These are phyloP conservation scores for Orychophragmus violaceus DNA, from an alignment of 345 rosid genomes.

Conservation along the genomic window DNA sequence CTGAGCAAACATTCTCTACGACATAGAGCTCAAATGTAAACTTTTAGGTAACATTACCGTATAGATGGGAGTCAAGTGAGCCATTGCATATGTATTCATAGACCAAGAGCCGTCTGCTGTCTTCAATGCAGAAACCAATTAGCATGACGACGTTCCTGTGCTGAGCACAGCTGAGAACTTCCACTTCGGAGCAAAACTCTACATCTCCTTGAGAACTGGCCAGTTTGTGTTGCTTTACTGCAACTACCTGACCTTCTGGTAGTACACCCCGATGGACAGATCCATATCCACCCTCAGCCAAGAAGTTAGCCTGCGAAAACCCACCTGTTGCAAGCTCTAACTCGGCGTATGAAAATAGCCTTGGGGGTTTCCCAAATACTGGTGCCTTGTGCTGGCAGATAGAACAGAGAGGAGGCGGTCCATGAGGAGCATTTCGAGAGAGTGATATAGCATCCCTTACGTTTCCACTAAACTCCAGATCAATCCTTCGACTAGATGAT, in stretches of 20 bases:
- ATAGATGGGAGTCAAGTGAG: slow-evolving; percentile 86
- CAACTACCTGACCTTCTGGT: slow-evolving; percentile 98
- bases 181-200: slow-evolving; percentile 99
- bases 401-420: slow-evolving; percentile 96
- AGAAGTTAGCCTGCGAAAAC: slow-evolving; percentile 89
- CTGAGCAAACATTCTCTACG: slow-evolving; percentile 4
- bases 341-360: slow-evolving; percentile 89
- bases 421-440: slow-evolving; percentile 71
- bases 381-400: slow-evolving; percentile 97
- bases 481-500: slow-evolving; percentile 43
- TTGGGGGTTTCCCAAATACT: slow-evolving; percentile 93
- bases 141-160: slow-evolving; percentile 96
- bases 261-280: slow-evolving; percentile 95
- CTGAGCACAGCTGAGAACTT: slow-evolving; percentile 98
- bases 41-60: slow-evolving; percentile 44
- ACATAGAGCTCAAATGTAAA: not conserved
- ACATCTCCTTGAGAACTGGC: slow-evolving; percentile 99
- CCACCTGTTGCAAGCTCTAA: slow-evolving; percentile 97
- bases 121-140: slow-evolving; percentile 95
- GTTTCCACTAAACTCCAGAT: slow-evolving; percentile 59
- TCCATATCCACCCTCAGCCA: slow-evolving; percentile 99
- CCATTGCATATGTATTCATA: slow-evolving; percentile 97
- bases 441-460: slow-evolving; percentile 82
- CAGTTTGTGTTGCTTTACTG: slow-evolving; percentile 95
- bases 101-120: slow-evolving; percentile 81